phyloP scores from a whole-genome alignment of 2,329 filamentous ascomycete genomes.

The Paraphaeosphaeria sporulosa region DNA sequence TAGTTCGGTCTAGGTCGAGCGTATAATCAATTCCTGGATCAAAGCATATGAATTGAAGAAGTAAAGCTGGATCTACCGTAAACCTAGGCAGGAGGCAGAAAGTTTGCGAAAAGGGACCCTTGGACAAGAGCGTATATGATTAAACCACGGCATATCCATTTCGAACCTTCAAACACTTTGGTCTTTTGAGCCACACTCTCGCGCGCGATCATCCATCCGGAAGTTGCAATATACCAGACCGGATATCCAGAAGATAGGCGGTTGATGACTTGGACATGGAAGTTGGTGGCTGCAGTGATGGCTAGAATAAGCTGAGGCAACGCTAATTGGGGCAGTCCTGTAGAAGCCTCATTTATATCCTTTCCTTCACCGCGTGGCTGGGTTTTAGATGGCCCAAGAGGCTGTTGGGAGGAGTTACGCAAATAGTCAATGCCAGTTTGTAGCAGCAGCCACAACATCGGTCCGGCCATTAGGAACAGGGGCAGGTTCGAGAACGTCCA shows the following conservation, averaged over 20 bases:
- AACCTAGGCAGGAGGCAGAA: slow-evolving; percentile 82
- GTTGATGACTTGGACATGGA: slow-evolving; percentile 94
- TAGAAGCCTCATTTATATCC: slow-evolving; percentile 18
- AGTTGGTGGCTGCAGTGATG: slow-evolving; percentile 74
- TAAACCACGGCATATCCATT: slow-evolving; percentile 59
- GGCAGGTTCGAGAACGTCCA: slow-evolving; percentile 89
- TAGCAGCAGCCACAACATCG: slow-evolving; percentile 74
- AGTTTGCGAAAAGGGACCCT: slow-evolving; percentile 83
- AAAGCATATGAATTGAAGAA: neutral
- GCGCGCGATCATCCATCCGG: slow-evolving; percentile 44
- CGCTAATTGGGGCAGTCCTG: slow-evolving; percentile 61
- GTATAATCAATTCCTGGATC: neutral
- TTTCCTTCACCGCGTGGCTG: slow-evolving; percentile 22
- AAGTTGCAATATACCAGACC: slow-evolving; percentile 86
- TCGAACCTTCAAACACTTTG: slow-evolving; percentile 9
- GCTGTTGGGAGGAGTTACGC: slow-evolving; percentile 56
- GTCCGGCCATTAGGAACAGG: slow-evolving; percentile 82
- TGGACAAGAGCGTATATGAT: slow-evolving; percentile 85
- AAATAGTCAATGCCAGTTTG: slow-evolving; percentile 57
- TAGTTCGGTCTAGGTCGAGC: neutral
- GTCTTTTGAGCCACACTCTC: neutral
- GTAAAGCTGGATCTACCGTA: neutral
- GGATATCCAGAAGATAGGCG: slow-evolving; percentile 88
- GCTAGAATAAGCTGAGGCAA: slow-evolving; percentile 76
- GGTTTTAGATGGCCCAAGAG: slow-evolving; percentile 22